These are phyloP conservation scores for Fusarium circinatum DNA, from an alignment of 2,329 filamentous ascomycete genomes.

Conservation along the genomic window DNA sequence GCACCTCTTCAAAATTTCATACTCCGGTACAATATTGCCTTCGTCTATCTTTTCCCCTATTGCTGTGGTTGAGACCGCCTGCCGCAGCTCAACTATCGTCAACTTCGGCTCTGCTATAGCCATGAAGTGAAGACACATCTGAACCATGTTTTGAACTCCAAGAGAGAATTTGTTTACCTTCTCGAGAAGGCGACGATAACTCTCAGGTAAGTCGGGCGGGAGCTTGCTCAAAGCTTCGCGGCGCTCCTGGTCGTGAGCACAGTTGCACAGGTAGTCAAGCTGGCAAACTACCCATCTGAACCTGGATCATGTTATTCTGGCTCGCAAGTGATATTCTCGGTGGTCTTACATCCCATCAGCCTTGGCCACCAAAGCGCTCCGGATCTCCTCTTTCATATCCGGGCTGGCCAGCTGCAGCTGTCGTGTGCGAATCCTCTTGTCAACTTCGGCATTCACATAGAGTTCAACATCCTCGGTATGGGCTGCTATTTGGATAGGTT, in stretches of 20 bases:
- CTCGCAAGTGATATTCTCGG: too few species aligned
- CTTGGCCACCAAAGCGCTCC: neutral
- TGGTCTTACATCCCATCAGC: conserved; percentile 25
- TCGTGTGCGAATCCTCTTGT: neutral
- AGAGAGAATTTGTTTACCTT: neutral
- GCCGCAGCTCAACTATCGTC: neutral
- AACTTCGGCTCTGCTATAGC: accelerated
- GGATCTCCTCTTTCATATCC: conserved; percentile 18
- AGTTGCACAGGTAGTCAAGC: conserved; percentile 29
- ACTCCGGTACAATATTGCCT: neutral
- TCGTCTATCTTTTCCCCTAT: neutral
- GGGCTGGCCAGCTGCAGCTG: neutral
- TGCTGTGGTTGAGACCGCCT: conserved; percentile 6
- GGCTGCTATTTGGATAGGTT: neutral
- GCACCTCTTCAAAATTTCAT: conserved; percentile 5
- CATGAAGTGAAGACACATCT: conserved; percentile 19
- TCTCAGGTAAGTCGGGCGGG: neutral
- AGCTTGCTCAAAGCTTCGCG: conserved; percentile 16
- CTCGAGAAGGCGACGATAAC: conserved; percentile 21
- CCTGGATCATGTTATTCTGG: neutral
- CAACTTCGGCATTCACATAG: conserved; percentile 22
- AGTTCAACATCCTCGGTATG: conserved; percentile 8
- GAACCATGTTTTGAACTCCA: neutral
- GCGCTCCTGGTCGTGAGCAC: conserved; percentile 4
- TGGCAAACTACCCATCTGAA: conserved; percentile 39